Evolutionary conservation across 1,284 basidiomycete genomes (phyloP).

Genomic region (Gymnopus androsaceus): DNA sequence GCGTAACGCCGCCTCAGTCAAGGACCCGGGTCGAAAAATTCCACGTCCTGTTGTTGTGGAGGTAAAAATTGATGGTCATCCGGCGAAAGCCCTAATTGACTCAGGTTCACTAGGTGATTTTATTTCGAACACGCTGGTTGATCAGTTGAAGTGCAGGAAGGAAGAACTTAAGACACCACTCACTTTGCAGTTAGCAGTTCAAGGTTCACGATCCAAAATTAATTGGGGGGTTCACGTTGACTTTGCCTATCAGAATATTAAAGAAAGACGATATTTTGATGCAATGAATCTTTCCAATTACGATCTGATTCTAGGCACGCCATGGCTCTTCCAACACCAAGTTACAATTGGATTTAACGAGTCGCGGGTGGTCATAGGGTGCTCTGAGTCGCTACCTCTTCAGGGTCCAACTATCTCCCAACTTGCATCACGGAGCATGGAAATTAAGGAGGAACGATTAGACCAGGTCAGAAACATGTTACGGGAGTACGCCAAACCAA

Average conservation of each 20-base stretch:
- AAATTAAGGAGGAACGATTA: constrained; percentile 12
- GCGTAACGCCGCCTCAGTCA: background rate
- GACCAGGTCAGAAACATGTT: background rate
- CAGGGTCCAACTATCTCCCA: constrained; percentile 14
- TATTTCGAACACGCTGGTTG: constrained; percentile 32
- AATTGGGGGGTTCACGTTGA: constrained; percentile 2
- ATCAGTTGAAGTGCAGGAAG: constrained; percentile 32
- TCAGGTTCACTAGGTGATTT: constrained; percentile 37
- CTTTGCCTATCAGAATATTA: constrained; percentile 27
- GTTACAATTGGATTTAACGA: constrained; percentile 28
- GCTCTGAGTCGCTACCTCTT: constrained; percentile 11
- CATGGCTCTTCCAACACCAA: constrained; percentile 30
- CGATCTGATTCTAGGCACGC: constrained; percentile 31
- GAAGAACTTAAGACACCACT: background rate
- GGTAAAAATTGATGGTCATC: constrained; percentile 23
- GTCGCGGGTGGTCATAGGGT: constrained; percentile 21
- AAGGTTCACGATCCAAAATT: constrained; percentile 7
- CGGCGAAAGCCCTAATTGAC: constrained; percentile 30
- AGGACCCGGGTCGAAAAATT: background rate
- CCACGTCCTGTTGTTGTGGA: background rate
- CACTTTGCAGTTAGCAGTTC: constrained; percentile 1
- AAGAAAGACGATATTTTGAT: constrained; percentile 23
- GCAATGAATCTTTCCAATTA: constrained; percentile 21
- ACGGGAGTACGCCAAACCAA: background rate
- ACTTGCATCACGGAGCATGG: constrained; percentile 16